Conservation (phyloP, 1,284 basidiomycete genomes). For the Dichomitus squalens region DNA sequence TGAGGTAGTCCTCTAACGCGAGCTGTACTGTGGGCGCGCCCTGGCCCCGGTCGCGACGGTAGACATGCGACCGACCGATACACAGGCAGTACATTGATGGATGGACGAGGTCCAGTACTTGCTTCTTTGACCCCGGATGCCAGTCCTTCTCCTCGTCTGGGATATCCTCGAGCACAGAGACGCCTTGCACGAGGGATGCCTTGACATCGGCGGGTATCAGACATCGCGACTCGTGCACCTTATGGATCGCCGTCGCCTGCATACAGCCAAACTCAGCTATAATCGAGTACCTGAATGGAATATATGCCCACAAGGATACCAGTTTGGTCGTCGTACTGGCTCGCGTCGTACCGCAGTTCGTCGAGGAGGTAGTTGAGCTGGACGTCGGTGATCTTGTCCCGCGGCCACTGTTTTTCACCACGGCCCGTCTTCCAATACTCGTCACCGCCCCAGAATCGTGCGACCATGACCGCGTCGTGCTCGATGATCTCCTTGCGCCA, state of each 20-base stretch:
- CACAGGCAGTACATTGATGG: constrained; percentile 9
- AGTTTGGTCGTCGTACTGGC: background rate
- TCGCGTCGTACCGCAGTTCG: background rate
- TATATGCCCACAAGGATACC: constrained; percentile 29
- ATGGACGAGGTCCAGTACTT: too few relatives aligned
- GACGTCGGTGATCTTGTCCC: background rate
- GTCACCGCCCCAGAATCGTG: background rate
- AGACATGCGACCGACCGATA: background rate
- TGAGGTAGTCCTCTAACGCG: too few relatives aligned
- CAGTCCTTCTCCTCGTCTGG: constrained; percentile 8
- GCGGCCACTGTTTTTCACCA: constrained; percentile 9
- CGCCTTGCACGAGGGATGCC: background rate
- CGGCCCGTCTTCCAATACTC: background rate
- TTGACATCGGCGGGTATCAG: background rate
- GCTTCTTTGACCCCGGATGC: constrained; percentile 6
- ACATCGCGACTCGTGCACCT: background rate
- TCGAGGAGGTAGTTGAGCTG: constrained; percentile 12
- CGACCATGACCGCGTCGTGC: background rate
- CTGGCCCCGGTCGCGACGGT: background rate
- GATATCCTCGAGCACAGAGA: background rate
- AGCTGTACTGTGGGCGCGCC: too few relatives aligned
- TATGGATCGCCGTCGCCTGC: background rate
- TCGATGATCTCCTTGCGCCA: constrained; percentile 25
- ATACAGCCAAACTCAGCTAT: background rate
- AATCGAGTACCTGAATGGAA: background rate